Evolutionary conservation across 169 alveolate species (phyloP).

Genomic region (Besnoitia besnoiti): DNA sequence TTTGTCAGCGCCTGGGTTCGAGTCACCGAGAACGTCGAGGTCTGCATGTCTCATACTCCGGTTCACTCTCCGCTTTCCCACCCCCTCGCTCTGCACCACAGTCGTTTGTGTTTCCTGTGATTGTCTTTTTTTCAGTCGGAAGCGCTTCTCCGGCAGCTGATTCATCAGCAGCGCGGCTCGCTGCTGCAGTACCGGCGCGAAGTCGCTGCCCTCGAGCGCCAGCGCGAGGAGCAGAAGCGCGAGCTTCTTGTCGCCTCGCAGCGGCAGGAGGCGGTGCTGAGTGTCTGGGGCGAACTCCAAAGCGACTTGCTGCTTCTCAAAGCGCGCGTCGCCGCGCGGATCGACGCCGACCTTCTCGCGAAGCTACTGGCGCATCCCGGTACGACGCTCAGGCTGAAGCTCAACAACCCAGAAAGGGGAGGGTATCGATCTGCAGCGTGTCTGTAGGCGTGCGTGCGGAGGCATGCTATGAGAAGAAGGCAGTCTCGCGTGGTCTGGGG

Average conservation of each 20-base stretch:
- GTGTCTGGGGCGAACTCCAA: neutral
- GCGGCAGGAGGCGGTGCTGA: neutral
- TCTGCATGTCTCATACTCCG: neutral
- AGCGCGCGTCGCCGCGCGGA: neutral
- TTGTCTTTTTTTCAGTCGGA: neutral
- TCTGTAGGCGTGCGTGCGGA: too few relatives aligned
- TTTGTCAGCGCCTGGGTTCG: too few relatives aligned
- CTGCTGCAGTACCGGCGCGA: neutral
- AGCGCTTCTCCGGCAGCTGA: slow-evolving; percentile 29
- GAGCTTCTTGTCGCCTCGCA: neutral
- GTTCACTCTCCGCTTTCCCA: neutral
- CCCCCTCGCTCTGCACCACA: neutral
- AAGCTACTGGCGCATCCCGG: neutral
- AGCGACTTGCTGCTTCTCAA: neutral
- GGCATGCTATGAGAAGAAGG: too few relatives aligned
- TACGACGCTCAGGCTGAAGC: neutral
- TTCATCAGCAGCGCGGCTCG: neutral
- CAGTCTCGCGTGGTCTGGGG: too few relatives aligned
- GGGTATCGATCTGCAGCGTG: too few relatives aligned
- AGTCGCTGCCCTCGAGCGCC: neutral
- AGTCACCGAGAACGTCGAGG: neutral
- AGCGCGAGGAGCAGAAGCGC: neutral
- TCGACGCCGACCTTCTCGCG: neutral
- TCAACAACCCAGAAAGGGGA: neutral
- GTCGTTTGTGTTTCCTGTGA: too few relatives aligned